A percentile compares a stretch with the other conserved stretches of the same genome.
Evolutionary conservation across 1,284 basidiomycete species (phyloP).

Genomic region (Gymnopus androsaceus): DNA sequence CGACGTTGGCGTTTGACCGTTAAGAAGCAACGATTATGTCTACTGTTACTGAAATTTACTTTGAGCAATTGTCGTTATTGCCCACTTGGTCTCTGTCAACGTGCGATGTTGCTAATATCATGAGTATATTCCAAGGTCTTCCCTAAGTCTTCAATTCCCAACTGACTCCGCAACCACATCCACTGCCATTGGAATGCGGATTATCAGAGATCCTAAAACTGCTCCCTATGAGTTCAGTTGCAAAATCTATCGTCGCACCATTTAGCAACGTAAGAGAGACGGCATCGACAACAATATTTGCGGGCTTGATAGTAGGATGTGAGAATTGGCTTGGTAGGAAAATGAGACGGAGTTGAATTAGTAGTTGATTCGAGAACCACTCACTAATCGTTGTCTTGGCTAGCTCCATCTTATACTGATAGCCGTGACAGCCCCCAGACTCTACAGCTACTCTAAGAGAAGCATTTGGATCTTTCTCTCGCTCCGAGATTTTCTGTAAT

Average conservation of each 20-base stretch:
- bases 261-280: conserved; percentile 79
- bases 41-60: too few species aligned
- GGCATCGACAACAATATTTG: conserved; percentile 79
- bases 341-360: background rate
- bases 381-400: conserved; percentile 79
- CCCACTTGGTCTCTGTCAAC: too few species aligned
- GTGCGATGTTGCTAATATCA: too few species aligned
- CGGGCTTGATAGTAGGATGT: conserved; percentile 68
- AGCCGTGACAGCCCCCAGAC: conserved; percentile 91
- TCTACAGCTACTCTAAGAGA: conserved; percentile 81
- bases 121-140: background rate
- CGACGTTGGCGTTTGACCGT: too few species aligned
- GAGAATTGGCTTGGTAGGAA: conserved; percentile 52
- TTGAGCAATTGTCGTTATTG: too few species aligned
- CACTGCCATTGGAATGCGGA: conserved; percentile 81
- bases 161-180: conserved; percentile 90
- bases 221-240: conserved; percentile 89
- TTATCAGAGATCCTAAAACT: conserved; percentile 81
- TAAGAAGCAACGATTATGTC: too few species aligned
- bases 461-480: conserved; percentile 59
- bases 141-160: conserved; percentile 76
- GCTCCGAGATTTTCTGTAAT: conserved; percentile 60
- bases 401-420: conserved; percentile 88
- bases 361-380: conserved; percentile 29
- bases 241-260: conserved; percentile 84